Evolutionary conservation across 768 basidiomycete genomes (phyloP).

Genomic region (Chalciporus pseudorubinellus): DNA sequence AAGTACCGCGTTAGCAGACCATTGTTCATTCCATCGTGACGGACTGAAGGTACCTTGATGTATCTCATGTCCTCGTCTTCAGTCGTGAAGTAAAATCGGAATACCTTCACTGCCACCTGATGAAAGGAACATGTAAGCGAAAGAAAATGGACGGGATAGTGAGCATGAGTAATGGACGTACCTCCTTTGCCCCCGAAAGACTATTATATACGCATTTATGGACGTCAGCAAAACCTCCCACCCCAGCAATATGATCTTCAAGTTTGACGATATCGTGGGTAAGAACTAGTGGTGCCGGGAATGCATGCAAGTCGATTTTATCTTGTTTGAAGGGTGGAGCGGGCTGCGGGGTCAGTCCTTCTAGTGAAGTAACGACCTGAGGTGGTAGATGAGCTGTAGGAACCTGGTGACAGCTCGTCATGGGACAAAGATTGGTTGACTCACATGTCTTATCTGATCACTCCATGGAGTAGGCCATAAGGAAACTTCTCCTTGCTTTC

Average conservation of each 20-base stretch:
- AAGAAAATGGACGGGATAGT: background rate
- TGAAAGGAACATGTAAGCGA: background rate
- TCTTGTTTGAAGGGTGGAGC: too few species aligned
- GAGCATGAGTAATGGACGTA: background rate
- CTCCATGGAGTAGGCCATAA: background rate
- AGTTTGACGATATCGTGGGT: background rate
- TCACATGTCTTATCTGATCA: background rate
- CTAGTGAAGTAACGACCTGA: too few species aligned
- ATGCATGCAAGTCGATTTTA: background rate
- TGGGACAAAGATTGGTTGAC: too few species aligned
- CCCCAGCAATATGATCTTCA: background rate
- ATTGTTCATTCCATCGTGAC: background rate
- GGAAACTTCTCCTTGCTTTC: background rate
- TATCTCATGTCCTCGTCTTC: background rate
- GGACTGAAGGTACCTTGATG: too few species aligned
- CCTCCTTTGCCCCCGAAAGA: background rate
- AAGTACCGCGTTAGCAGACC: background rate
- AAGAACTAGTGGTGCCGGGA: slow-evolving; percentile 3
- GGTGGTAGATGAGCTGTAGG: too few species aligned
- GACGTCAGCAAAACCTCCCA: slow-evolving; percentile 5
- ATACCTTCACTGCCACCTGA: background rate
- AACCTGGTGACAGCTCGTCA: background rate
- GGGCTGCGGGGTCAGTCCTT: too few species aligned
- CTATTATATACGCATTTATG: background rate
- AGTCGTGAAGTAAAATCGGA: background rate